Base-by-base conservation (phyloP, 2,329 filamentous ascomycete genomes). In the Leptographium wingfieldii region DNA sequence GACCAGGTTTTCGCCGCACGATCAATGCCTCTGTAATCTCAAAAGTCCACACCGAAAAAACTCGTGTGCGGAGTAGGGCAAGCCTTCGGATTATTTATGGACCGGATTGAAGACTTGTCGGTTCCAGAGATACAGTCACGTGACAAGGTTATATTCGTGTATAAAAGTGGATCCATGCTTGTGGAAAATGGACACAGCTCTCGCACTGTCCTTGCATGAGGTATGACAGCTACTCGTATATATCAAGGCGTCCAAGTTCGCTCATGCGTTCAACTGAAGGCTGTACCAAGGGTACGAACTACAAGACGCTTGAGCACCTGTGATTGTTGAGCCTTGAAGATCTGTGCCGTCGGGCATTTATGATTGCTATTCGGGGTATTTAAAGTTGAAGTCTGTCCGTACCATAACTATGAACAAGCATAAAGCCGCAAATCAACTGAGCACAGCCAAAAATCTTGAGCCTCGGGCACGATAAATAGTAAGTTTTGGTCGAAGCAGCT, bases 1-100 rank as follows among this genome's bases (percentile, higher is more conserved):
- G 55, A 40, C 38, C 35, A 54, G 25, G 40, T 60, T 60, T 60
- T 60, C 59, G 35, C 31, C 48, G 52, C 52, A 48, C 57, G 52
- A 58, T 16, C 35, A 53, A 51, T 40, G 38, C 51, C 7, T 19
- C 43, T 14, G 27, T 49, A 48, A 38, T 56, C 33, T 11, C 16
- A 25, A 7, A 33, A 46, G 27, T 5, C 40, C 56, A 33, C 27
- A 11, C 6, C 12, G 19, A 40, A 52, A 58, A 58, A 53, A 19
- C 25, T 53, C 31, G n/a, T 57, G 55, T 53, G 56, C 31, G 56
- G 27, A 57, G 31, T 58, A 58, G 56, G 56, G 56, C 56, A 58
- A 51, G 19, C n/a, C 4, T 9, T 10, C 56, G 56, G 56, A 57
- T 25, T 22, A 57, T 51, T 27, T 3, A 27, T 27, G 40, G 40